Conservation (phyloP, 176 grass and related monocot genomes). For the Urochloa ruziziensis region DNA sequence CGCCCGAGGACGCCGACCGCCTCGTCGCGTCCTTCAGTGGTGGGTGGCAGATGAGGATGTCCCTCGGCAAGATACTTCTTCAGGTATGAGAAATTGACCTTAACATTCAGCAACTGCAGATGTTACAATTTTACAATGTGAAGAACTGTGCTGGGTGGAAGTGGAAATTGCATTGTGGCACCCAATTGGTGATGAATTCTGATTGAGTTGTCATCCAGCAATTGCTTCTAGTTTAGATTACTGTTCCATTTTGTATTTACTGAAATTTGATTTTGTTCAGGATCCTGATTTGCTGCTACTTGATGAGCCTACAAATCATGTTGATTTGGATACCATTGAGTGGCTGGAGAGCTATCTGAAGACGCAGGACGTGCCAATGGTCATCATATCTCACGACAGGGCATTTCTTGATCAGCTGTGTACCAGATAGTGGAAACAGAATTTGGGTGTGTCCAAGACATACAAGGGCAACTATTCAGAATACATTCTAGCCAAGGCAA, state of each 20-base stretch:
- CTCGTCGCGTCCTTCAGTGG: conserved; percentile 87
- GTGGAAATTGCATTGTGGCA: not conserved
- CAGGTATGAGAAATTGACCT: conserved; percentile 54
- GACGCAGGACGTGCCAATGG: conserved; percentile 89
- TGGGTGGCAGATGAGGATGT: conserved; percentile 99
- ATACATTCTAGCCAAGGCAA: conserved; percentile 75
- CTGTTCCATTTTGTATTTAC: not conserved
- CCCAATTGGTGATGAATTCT: not conserved
- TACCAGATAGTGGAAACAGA: conserved; percentile 91
- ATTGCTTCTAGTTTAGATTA: not conserved
- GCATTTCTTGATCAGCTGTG: conserved; percentile 93
- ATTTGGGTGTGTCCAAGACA: conserved; percentile 87
- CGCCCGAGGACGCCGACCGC: conserved; percentile 71
- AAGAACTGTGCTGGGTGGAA: not conserved
- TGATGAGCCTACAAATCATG: conserved; percentile 97
- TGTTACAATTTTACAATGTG: not conserved
- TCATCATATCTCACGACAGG: conserved; percentile 97
- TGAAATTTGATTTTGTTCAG: conserved; percentile 38
- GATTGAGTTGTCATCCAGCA: not conserved
- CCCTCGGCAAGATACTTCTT: conserved; percentile 97
- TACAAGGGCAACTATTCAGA: conserved; percentile 93
- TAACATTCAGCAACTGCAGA: not conserved
- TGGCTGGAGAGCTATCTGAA: conserved; percentile 90
- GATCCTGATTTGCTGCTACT: conserved; percentile 94
- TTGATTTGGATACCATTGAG: conserved; percentile 94